These are phyloP conservation scores for Fusarium verrucosum DNA, from an alignment of 2,329 filamentous ascomycete species.

Conservation along the genomic window DNA sequence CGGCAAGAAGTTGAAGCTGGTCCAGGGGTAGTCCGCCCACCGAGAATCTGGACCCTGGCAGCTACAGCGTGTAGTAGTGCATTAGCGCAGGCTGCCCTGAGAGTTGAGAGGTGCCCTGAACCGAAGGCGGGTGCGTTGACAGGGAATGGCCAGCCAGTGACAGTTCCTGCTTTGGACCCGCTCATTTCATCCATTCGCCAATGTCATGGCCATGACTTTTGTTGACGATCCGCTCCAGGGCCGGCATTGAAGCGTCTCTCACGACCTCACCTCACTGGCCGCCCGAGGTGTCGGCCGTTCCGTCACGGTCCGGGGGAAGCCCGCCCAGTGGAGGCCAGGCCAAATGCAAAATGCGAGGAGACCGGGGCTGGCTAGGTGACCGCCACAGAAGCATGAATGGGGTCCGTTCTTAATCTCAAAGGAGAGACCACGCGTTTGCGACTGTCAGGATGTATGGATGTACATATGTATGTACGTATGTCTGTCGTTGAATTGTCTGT, in stretches of 20 bases:
- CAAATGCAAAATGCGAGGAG: too few species aligned
- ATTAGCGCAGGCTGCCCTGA: slow-evolving; percentile 13
- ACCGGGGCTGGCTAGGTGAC: slow-evolving; percentile 31
- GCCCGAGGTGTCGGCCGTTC: slow-evolving; percentile 17
- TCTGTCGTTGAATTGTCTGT: not conserved
- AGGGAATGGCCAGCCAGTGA: slow-evolving; percentile 17
- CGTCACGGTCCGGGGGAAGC: slow-evolving; percentile 25
- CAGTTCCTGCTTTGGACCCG: slow-evolving; percentile 5
- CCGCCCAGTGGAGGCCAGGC: not conserved
- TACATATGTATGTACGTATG: not conserved
- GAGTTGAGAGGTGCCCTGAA: slow-evolving; percentile 32
- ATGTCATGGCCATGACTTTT: slow-evolving; percentile 3
- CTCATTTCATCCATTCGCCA: slow-evolving; percentile 30
- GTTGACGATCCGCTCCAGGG: slow-evolving; percentile 32
- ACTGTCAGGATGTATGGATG: not conserved
- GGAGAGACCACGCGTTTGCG: slow-evolving; percentile 16
- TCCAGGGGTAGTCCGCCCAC: slow-evolving; percentile 36
- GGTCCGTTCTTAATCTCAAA: slow-evolving; percentile 29
- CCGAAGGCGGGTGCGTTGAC: slow-evolving; percentile 31
- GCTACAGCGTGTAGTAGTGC: slow-evolving; percentile 20
- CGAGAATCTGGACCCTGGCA: slow-evolving; percentile 33
- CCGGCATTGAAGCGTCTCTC: slow-evolving; percentile 10
- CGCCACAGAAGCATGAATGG: slow-evolving; percentile 27
- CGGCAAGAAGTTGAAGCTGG: slow-evolving; percentile 32
- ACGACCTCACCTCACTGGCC: slow-evolving; percentile 11